A percentile compares a stretch with the other conserved stretches of the same genome.
Conservation (phyloP, 139 green algal genomes). For the Tetradesmus obliquus region DNA sequence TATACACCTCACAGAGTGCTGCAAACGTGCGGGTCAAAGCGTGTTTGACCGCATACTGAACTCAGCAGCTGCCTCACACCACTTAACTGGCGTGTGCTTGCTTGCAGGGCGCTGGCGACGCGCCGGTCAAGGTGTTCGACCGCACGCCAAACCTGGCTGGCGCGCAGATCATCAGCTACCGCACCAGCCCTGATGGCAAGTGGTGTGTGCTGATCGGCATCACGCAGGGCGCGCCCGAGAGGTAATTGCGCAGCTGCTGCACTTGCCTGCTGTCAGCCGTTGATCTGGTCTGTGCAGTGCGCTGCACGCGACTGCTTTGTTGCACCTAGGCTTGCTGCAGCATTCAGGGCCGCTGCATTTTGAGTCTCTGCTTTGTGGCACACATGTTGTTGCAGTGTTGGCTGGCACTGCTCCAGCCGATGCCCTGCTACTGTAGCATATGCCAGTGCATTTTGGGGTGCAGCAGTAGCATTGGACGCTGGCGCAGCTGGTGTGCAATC, state of each 20-base stretch:
- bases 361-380: not conserved
- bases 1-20: too few species aligned
- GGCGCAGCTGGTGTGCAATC: too few species aligned
- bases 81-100: not conserved
- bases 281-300: not conserved
- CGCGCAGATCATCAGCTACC: slow-evolving; percentile 99
- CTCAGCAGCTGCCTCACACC: too few species aligned
- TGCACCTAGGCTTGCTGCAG: too few species aligned
- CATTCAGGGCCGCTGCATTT: too few species aligned
- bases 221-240: slow-evolving; percentile 90
- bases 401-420: too few species aligned
- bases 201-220: slow-evolving; percentile 99
- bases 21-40: too few species aligned
- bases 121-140: slow-evolving; percentile 96
- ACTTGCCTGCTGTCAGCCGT: not conserved
- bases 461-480: too few species aligned
- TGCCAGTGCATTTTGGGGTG: too few species aligned
- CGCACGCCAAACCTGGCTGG: slow-evolving; percentile 93
- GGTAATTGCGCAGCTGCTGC: slow-evolving; percentile 48
- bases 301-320: not conserved
- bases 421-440: too few species aligned
- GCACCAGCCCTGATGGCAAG: slow-evolving; percentile 88
- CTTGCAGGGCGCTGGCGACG: slow-evolving; percentile 70
- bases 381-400: not conserved
- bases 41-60: too few species aligned